These are phyloP conservation scores for Wickerhamia fluorescens DNA, from an alignment of 805 yeast species.

Conservation along the genomic window DNA sequence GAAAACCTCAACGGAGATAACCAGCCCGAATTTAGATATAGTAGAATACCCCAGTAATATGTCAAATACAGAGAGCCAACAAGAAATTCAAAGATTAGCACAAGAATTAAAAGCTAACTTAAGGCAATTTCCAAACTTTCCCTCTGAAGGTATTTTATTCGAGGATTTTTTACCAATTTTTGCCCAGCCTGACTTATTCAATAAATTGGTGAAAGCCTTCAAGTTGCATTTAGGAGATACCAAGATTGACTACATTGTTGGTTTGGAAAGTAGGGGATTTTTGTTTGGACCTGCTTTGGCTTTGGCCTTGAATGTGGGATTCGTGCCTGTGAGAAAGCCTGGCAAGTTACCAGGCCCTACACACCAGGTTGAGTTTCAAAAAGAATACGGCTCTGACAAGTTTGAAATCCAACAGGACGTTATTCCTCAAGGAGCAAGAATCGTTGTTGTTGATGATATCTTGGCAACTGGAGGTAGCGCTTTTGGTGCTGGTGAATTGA, in stretches of 20 bases:
- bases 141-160: constrained; percentile 83
- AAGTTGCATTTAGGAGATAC: constrained; percentile 59
- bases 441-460: constrained; percentile 89
- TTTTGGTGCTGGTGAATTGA: constrained; percentile 83
- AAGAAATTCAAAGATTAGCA: constrained; percentile 26
- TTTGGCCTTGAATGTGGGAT: constrained; percentile 79
- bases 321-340: constrained; percentile 90
- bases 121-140: constrained; percentile 87
- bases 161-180: constrained; percentile 97
- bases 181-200: constrained; percentile 73
- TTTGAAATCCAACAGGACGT: constrained; percentile 85
- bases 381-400: constrained; percentile 89
- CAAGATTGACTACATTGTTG: constrained; percentile 83
- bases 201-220: constrained; percentile 75
- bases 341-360: constrained; percentile 93
- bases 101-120: constrained; percentile 30
- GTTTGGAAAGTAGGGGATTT: constrained; percentile 95
- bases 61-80: too few species aligned
- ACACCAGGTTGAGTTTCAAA: constrained; percentile 62
- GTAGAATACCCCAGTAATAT: too few species aligned
- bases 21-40: too few species aligned
- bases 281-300: constrained; percentile 95
- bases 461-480: constrained; percentile 99
- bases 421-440: constrained; percentile 72
- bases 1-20: too few species aligned